Base-by-base conservation (phyloP, 768 basidiomycete species). In the Rhodotorula kratochvilovae region DNA sequence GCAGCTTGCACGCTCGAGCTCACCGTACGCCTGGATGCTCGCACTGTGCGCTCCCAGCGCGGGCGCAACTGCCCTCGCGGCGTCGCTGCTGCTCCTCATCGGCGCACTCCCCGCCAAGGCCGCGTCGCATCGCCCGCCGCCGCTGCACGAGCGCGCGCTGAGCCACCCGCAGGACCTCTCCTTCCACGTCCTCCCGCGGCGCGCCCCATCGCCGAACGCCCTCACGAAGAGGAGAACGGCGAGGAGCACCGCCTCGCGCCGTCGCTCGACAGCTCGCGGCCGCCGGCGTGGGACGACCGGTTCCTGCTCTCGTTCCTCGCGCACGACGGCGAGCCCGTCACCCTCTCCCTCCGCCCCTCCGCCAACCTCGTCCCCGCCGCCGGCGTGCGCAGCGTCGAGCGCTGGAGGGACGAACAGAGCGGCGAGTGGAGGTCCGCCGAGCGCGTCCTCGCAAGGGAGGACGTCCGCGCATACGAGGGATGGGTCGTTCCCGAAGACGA, bases 401-500 rank as follows among this genome's bases (percentile, higher is more conserved):
- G 69, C 29, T 48, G 56, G n/a, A 51, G 31, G 31, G 60, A 71
- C 59, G 39, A n/a, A 16, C 7, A 33, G 4, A 53, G 35, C 23
- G 66, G 61, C 17, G 48, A 29, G 5, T 65, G 73, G 69, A 43
- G 16, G 16, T 60, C 63, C 17, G 10, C 27, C 16, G 68, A 67
- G 63, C 7, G 17, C 16, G 35, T 48, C 15, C 45, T 74, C 10
- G 21, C 5, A n/a, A 31, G 73, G n/a, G 56, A 65, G 12, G 42
- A 67, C n/a, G 66, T 71, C 1, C 31, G 53, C 19, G 73, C 61
- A 35, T 74, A 71, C 57, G 73, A 74, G 33, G 73, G 73, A 11
- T 68, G 69, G 70, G 73, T 74, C 35, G 4, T 74, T 5, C 36
- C 27, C 13, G 56, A 63, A 23, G 66, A 36, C 23, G 54, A 33